Evolutionary conservation across 768 basidiomycete genomes (phyloP), one percentile per base, ranked within the genome.

Genomic region (Termitomyces sp.): DNA sequence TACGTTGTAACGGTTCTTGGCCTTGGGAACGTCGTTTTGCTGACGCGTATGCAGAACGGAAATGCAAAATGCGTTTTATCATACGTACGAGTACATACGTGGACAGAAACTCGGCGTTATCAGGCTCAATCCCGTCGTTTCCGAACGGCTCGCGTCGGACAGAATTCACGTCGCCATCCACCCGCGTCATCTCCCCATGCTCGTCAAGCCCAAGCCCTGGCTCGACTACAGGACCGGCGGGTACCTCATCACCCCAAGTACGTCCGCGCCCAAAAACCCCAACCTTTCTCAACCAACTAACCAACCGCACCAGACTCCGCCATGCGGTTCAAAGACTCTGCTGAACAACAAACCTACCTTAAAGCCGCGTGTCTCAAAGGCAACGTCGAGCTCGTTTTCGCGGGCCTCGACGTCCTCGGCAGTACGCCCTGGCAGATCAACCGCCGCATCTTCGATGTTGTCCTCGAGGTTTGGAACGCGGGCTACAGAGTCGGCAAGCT

Each of bases 121-220:
- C 67, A 84, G 84, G 65, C 71, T 96, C 56, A 96, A 98, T 68
- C 84, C 87, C 0, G 83, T 78, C 4, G 87, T 98, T 5, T 74
- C 85, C 3, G 84, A 88, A 14, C 81, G 88, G 2, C 73, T 98
- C 53, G 84, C 90, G 2, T 83, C 81, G 55, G 95, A 98, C 57
- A 76, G 71, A 40, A 64, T 94, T 19, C 71, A 75, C 12, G 79
- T 84, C 51, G 82, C 88, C 0, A 74, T 98, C 17, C 93, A 96
- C 70, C 94, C 96, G 15, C 90, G 94, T 2, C 91, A 96, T 69
- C 77, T 99, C 22, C 96, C 96, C 9, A 99, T 98, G 97, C 78
- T 99, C 7, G 80, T 95, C 24, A 84, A 85, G 58, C 96, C 96
- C 2, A 86, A 85, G 59, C 90, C 92, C 0, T 98, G 95, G 96